Evolutionary conservation across 75 land plant species (phyloP).

Genomic region (Chamaecyparis obtusa): DNA sequence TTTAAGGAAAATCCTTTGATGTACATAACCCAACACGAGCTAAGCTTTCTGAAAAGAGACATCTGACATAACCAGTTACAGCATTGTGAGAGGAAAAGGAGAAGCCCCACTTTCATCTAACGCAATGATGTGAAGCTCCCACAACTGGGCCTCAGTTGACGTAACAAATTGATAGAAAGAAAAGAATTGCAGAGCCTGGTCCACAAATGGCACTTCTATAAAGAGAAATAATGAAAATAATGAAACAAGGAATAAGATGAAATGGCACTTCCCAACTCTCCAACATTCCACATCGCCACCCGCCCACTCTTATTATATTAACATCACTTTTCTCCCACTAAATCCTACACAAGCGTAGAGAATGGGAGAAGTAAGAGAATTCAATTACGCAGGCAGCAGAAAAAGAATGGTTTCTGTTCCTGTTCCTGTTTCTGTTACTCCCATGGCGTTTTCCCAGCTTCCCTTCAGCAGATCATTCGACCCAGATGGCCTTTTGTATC

Average conservation of each 20-base stretch:
- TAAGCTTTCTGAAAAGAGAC: too few relatives aligned
- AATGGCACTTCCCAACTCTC: neutral
- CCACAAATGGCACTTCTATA: too few relatives aligned
- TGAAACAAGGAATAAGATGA: neutral
- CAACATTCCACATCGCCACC: neutral
- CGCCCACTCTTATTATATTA: neutral
- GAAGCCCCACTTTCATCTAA: too few relatives aligned
- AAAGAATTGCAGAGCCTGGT: too few relatives aligned
- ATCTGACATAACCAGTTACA: too few relatives aligned
- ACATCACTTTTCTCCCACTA: neutral
- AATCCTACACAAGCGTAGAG: neutral
- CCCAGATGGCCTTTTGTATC: neutral
- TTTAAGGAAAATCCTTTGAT: too few relatives aligned
- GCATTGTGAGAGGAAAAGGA: too few relatives aligned
- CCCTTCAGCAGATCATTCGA: constrained; percentile 33
- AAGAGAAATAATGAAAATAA: too few relatives aligned
- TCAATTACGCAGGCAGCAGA: neutral
- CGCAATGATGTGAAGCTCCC: too few relatives aligned
- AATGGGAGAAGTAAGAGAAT: neutral
- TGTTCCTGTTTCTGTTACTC: neutral
- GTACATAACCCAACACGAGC: too few relatives aligned
- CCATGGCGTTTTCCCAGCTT: constrained; percentile 51
- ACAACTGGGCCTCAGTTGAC: too few relatives aligned
- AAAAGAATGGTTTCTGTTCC: neutral
- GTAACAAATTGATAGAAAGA: too few relatives aligned